Evolutionary conservation across 1,139 yeast genomes (phyloP), one percentile per base, ranked within the genome.

Genomic region (Suhomyces yuchorum): DNA sequence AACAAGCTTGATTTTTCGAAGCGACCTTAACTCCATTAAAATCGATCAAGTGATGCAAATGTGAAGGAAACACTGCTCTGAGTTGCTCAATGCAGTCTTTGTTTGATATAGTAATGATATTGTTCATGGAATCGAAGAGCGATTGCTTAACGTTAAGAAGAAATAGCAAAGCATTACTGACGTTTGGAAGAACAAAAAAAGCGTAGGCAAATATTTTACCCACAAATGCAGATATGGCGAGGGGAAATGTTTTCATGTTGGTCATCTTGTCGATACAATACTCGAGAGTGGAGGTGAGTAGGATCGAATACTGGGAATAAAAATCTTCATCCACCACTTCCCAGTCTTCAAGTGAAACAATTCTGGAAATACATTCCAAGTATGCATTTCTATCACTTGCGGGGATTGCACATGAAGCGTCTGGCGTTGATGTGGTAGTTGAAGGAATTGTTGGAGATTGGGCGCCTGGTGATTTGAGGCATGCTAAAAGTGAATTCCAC

Each of bases 181-280:
- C 81, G n/a, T 79, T 74, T 0, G 86, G 85, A 2, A 87, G 61
- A 53, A 77, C 71, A 60, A 83, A 80, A 56, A 78, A 88, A 12
- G 84, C 70, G 59, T 81, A 80, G 1, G 95, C 92, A 63, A 89
- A 80, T 1, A 85, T 79, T 60, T 89, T 88, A 9, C 96, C 96
- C n/a, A 85, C 74, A 59, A 88, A 87, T 2, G 95, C 95, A 22
- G 84, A 77, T 15, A 83, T 65, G 4, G 87, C 73, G 8, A 84
- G 65, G 1, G 92, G 77, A 7, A 85, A 68, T 8, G 74, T 74
- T 60, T 85, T 85, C 43, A 80, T 58, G 39, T 77, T 70, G 14
- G 85, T 70, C 56, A 75, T 61, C 49, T 80, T 76, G 41, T 70
- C 67, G 18, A 86, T 73, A 44, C 84, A 76, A 56, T 75, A 80